Conservation (phyloP, 139 green algal species). For the Deuterostichococcus epilithicus region DNA sequence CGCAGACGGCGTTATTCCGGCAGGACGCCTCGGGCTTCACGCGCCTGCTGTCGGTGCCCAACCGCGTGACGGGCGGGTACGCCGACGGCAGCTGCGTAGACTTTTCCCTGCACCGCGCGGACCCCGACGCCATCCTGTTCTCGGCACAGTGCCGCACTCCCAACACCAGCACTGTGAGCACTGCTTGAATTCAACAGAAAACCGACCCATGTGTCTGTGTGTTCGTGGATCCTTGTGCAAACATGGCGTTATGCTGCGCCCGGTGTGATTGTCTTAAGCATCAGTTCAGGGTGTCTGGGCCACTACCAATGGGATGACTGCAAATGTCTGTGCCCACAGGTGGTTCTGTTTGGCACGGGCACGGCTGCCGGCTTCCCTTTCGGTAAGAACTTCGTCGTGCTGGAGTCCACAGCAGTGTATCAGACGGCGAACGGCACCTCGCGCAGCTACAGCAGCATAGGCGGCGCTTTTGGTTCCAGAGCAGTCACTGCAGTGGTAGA, state of each 20-base stretch:
- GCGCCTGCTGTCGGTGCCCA: neutral
- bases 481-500: neutral
- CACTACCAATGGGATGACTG: too few relatives aligned
- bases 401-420: neutral
- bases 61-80: neutral
- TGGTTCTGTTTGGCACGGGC: neutral
- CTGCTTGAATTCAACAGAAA: neutral
- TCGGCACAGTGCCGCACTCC: neutral
- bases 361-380: neutral
- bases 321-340: neutral
- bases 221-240: too few relatives aligned
- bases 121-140: neutral
- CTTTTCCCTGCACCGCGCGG: neutral
- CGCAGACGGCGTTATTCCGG: neutral
- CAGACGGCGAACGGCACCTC: too few relatives aligned
- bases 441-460: neutral
- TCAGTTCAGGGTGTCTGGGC: too few relatives aligned
- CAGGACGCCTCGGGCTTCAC: neutral
- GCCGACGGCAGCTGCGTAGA: neutral
- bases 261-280: too few relatives aligned
- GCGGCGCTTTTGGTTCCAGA: neutral
- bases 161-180: neutral
- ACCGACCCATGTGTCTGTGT: too few relatives aligned
- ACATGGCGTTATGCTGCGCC: too few relatives aligned
- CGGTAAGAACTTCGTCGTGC: neutral